A percentile compares a stretch with the other conserved stretches of the same genome.
These are phyloP conservation scores for Pseudognaphalium luteoalbum DNA, from an alignment of 129 eudicot species.

Conservation along the genomic window DNA sequence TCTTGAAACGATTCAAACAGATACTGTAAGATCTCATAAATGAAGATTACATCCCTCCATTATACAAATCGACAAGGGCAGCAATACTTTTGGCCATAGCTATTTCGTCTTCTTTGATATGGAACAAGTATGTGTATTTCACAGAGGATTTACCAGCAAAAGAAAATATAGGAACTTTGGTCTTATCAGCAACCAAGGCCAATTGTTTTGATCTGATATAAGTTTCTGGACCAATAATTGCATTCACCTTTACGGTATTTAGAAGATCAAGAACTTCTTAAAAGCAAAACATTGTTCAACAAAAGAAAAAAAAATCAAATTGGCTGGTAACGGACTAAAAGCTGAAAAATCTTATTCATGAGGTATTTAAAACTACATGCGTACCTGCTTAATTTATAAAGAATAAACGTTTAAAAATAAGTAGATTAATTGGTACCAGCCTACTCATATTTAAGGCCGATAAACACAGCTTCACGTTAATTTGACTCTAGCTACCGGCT, in stretches of 20 bases:
- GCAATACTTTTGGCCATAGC: conserved; percentile 24
- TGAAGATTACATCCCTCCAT: conserved; percentile 28
- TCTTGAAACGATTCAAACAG: conserved; percentile 19
- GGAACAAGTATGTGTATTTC: conserved; percentile 19
- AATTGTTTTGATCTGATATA: conserved; percentile 21
- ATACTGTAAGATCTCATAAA: conserved; percentile 12
- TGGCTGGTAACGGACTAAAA: too few species aligned
- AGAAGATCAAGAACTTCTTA: conserved; percentile 33
- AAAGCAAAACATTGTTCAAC: not conserved
- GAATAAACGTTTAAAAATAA: too few species aligned
- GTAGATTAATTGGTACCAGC: too few species aligned
- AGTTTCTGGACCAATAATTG: conserved; percentile 37
- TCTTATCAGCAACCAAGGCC: conserved; percentile 25
- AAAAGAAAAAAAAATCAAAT: not conserved
- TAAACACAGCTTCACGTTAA: too few species aligned
- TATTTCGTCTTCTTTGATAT: conserved; percentile 20
- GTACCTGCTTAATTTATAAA: too few species aligned
- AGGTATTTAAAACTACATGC: too few species aligned
- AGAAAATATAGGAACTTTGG: conserved; percentile 22
- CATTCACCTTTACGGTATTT: conserved; percentile 27
- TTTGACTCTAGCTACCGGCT: too few species aligned
- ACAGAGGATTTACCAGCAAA: conserved; percentile 18
- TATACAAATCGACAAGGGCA: conserved; percentile 18
- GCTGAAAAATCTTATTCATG: too few species aligned
- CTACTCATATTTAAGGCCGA: too few species aligned